A percentile compares a stretch with the other conserved stretches of the same genome.
These are phyloP conservation scores for Puccinia hordei DNA, from an alignment of 1,284 basidiomycete species.

Conservation along the genomic window DNA sequence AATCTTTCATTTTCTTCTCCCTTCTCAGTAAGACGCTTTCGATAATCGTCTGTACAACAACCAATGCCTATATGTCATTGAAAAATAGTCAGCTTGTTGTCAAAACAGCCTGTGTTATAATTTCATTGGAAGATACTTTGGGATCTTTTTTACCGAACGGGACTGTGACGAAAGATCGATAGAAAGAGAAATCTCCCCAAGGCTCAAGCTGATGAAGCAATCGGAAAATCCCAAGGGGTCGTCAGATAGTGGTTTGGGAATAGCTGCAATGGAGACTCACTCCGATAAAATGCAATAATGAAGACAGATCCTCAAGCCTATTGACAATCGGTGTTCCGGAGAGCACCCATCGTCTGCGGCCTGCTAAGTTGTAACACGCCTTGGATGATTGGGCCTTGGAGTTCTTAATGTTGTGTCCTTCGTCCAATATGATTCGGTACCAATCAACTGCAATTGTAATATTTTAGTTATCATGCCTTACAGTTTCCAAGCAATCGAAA, in stretches of 20 bases:
- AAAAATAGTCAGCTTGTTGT: constrained; percentile 66
- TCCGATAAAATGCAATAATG: constrained; percentile 29
- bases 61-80: constrained; percentile 81
- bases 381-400: constrained; percentile 84
- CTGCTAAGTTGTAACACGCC: constrained; percentile 80
- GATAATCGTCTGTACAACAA: constrained; percentile 81
- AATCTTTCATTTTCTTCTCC: constrained; percentile 91
- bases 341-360: constrained; percentile 82
- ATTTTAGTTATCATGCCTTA: neutral
- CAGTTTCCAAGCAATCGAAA: neutral
- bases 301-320: constrained; percentile 59
- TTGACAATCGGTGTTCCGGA: constrained; percentile 97
- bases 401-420: constrained; percentile 94
- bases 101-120: constrained; percentile 44
- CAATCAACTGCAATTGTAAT: constrained; percentile 52
- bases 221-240: neutral
- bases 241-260: neutral
- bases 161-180: constrained; percentile 68
- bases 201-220: constrained; percentile 28
- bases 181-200: constrained; percentile 71
- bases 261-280: neutral
- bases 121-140: constrained; percentile 4
- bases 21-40: constrained; percentile 85
- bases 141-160: constrained; percentile 45
- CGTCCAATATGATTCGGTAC: constrained; percentile 65